Evolutionary conservation across 208 protist genomes (phyloP).

Genomic region (Leishmania major): DNA sequence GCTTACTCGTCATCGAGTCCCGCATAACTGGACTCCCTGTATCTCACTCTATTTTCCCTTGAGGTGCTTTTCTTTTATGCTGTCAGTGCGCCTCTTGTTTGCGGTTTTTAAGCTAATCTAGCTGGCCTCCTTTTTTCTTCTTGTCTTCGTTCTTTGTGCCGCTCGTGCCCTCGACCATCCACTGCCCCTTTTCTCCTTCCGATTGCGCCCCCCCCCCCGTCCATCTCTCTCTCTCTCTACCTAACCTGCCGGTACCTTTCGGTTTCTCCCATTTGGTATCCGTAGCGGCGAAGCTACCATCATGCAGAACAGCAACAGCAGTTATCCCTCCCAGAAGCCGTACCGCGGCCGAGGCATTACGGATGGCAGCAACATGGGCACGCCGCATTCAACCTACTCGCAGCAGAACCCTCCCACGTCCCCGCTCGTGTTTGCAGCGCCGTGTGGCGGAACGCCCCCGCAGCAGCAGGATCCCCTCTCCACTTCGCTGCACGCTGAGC

Average conservation of each 20-base stretch:
- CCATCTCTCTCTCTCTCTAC: too few species aligned
- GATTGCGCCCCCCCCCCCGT: neutral
- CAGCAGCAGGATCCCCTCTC: constrained; percentile 28
- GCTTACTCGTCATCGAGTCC: neutral
- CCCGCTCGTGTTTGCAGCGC: constrained; percentile 46
- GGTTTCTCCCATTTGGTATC: neutral
- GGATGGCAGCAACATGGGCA: neutral
- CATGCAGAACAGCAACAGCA: constrained; percentile 16
- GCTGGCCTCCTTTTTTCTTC: neutral
- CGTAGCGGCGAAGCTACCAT: neutral
- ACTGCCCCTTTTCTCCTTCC: neutral
- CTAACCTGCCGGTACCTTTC: neutral
- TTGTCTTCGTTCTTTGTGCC: neutral
- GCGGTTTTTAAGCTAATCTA: neutral
- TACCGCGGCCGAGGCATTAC: neutral
- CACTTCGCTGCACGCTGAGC: constrained; percentile 31
- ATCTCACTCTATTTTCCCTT: neutral
- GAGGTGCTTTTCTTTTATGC: neutral
- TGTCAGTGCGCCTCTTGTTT: neutral
- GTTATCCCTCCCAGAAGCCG: neutral
- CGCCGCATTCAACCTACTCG: neutral
- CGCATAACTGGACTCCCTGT: neutral
- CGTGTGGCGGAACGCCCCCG: constrained; percentile 21
- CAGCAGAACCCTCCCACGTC: constrained; percentile 25
- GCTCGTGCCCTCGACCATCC: neutral